These are phyloP conservation scores for Arxiozyma slooffiae DNA, from an alignment of 1,139 yeast species.

Conservation along the genomic window DNA sequence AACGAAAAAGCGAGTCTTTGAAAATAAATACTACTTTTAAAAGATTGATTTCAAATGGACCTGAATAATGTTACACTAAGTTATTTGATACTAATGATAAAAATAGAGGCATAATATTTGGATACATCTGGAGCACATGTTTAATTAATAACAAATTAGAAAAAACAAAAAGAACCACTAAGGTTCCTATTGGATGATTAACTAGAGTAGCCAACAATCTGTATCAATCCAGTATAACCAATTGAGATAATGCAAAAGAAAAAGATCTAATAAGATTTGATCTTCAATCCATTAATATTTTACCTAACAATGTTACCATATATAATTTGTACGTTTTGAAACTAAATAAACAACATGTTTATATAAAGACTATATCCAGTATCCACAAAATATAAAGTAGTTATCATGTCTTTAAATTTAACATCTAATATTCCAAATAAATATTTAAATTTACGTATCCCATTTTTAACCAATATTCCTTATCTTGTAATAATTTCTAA, in stretches of 20 bases:
- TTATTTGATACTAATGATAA: conserved; percentile 57
- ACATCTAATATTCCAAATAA: conserved; percentile 53
- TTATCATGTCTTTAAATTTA: conserved; percentile 71
- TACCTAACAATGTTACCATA: conserved; percentile 40
- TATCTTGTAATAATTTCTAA: no score
- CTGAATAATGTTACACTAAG: conserved; percentile 38
- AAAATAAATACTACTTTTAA: background rate
- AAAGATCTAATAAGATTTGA: conserved; percentile 33
- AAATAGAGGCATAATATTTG: conserved; percentile 63
- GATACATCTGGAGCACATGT: conserved; percentile 95
- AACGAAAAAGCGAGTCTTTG: background rate
- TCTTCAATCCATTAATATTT: conserved; percentile 37
- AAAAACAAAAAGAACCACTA: conserved; percentile 67
- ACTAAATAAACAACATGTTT: conserved; percentile 35
- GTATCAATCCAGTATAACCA: conserved; percentile 30
- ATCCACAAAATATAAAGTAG: conserved; percentile 93
- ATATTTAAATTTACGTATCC: conserved; percentile 67
- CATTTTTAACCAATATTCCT: conserved; percentile 64
- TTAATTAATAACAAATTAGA: conserved; percentile 64
- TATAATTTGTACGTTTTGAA: conserved; percentile 36
- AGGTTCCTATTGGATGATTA: conserved; percentile 72
- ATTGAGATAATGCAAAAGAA: conserved; percentile 18
- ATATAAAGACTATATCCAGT: conserved; percentile 64
- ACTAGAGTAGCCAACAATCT: conserved; percentile 39
- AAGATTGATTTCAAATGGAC: conserved; percentile 19